Evolutionary conservation across 305 asterid genomes (phyloP).

Genomic region (Euphrasia arctica): DNA sequence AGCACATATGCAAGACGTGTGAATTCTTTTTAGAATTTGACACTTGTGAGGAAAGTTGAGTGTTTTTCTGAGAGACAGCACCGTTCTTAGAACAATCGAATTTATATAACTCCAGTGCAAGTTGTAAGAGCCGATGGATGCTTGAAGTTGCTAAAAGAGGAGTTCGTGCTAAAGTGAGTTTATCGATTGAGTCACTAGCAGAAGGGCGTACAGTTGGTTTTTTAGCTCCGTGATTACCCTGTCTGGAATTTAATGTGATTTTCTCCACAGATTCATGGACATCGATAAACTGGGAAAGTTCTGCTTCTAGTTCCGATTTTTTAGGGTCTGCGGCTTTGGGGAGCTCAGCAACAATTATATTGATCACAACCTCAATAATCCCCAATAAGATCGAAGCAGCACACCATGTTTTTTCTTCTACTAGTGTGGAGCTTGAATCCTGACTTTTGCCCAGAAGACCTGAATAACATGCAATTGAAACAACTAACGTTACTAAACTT

Average conservation of each 20-base stretch:
- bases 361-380: conserved; percentile 66
- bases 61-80: conserved; percentile 48
- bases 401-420: conserved; percentile 57
- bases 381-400: conserved; percentile 54
- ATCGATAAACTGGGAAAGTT: conserved; percentile 53
- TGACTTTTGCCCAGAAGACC: conserved; percentile 54
- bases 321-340: conserved; percentile 47
- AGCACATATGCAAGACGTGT: conserved; percentile 47
- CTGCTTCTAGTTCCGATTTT: conserved; percentile 60
- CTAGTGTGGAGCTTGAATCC: conserved; percentile 39
- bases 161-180: conserved; percentile 45
- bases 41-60: conserved; percentile 52
- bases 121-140: conserved; percentile 51
- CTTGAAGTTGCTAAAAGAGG: conserved; percentile 73
- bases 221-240: conserved; percentile 33
- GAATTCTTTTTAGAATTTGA: conserved; percentile 38
- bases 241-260: conserved; percentile 34
- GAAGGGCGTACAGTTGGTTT: conserved; percentile 39
- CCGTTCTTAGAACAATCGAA: conserved; percentile 32
- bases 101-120: conserved; percentile 38
- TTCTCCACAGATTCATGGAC: conserved; percentile 52
- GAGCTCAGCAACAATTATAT: conserved; percentile 55
- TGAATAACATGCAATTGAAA: conserved; percentile 44
- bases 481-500: conserved; percentile 13
- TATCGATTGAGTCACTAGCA: conserved; percentile 45